phyloP scores from a whole-genome alignment of 768 basidiomycete genomes.

The Tylopilus sp. region DNA sequence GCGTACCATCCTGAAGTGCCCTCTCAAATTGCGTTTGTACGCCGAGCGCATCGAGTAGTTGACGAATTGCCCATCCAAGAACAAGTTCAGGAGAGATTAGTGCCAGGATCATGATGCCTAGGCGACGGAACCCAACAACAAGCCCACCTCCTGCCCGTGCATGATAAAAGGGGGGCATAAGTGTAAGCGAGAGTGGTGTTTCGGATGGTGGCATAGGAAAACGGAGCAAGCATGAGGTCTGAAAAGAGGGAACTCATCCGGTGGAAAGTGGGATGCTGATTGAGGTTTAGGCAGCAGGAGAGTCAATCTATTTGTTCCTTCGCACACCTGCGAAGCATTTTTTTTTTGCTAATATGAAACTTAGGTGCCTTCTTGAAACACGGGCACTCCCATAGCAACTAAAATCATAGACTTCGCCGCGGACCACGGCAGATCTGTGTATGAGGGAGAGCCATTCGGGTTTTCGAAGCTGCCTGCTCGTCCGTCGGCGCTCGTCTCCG shows the following conservation, averaged over 20 bases:
- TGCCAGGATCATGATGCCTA: not conserved
- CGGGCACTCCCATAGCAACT: no score
- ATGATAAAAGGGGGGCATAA: not conserved
- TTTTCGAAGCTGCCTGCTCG: no score
- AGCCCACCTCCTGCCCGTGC: not conserved
- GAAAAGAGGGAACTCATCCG: not conserved
- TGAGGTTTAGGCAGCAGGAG: not conserved
- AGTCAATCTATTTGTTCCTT: no score
- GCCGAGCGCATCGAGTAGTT: not conserved
- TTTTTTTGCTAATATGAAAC: no score
- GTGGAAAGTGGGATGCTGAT: not conserved
- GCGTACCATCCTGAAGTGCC: not conserved
- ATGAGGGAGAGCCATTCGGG: no score
- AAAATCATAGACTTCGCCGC: no score
- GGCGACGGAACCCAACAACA: not conserved
- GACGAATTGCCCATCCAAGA: not conserved
- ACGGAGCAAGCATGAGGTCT: not conserved
- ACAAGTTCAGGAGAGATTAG: not conserved
- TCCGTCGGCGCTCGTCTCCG: no score
- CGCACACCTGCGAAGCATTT: no score
- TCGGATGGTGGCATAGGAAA: not conserved
- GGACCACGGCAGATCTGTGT: no score
- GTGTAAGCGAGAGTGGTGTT: not conserved
- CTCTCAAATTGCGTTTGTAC: not conserved
- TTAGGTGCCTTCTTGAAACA: no score